Evolutionary conservation across 768 basidiomycete genomes (phyloP).

Genomic region (Scleroderma bovista): DNA sequence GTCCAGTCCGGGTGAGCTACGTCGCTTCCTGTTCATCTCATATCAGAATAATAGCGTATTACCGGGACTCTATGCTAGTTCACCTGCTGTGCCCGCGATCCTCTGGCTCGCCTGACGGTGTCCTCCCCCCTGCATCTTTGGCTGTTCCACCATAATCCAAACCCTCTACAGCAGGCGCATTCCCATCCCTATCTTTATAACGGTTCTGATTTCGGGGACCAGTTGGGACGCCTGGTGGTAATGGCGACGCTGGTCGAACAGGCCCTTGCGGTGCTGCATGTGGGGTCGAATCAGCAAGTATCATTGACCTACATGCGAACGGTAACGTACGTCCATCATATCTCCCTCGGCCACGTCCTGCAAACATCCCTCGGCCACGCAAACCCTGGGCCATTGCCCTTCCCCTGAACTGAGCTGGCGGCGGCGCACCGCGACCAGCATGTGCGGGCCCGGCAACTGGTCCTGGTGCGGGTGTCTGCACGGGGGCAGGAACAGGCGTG

Average conservation of each 20-base stretch:
- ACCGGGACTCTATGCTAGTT: conserved; percentile 15
- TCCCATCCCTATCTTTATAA: conserved; percentile 84
- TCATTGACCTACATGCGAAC: neutral
- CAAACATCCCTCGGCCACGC: conserved; percentile 41
- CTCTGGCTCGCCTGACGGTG: conserved; percentile 62
- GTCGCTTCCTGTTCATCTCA: conserved; percentile 51
- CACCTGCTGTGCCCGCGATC: conserved; percentile 58
- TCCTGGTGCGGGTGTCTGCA: conserved; percentile 27
- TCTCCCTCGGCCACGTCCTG: conserved; percentile 33
- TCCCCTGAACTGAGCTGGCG: conserved; percentile 39
- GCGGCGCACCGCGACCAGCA: conserved; percentile 24
- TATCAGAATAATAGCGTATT: conserved; percentile 1
- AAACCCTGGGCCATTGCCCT: conserved; percentile 38
- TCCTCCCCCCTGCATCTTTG: conserved; percentile 41
- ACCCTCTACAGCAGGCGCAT: conserved; percentile 83
- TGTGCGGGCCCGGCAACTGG: conserved; percentile 28
- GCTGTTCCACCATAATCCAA: conserved; percentile 73
- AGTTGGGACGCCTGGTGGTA: conserved; percentile 83
- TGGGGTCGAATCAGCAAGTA: neutral
- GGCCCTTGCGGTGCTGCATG: conserved; percentile 42
- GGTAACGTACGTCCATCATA: conserved; percentile 36
- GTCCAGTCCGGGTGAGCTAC: conserved; percentile 67
- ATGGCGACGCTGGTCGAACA: conserved; percentile 74
- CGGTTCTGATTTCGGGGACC: conserved; percentile 86
- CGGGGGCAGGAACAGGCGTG: conserved; percentile 42